Conservation (phyloP, 1,284 basidiomycete genomes). For the Agroathelia rolfsii region DNA sequence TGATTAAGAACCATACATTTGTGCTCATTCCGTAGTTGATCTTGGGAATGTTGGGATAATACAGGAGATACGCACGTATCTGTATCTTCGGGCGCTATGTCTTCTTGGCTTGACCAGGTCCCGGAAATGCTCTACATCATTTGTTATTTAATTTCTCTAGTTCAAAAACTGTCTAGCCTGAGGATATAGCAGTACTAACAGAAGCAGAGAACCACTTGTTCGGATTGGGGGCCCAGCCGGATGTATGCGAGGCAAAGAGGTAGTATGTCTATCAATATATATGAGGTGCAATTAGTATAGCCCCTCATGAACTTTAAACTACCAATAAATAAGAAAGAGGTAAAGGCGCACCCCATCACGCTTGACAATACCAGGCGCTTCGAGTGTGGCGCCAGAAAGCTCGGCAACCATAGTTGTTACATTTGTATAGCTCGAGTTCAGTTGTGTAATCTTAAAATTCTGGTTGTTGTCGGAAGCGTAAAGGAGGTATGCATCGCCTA, state of each 20-base stretch:
- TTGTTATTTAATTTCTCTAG: constrained; percentile 3
- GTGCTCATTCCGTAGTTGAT: too few species aligned
- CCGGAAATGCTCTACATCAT: constrained; percentile 38
- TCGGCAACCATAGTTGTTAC: constrained; percentile 38
- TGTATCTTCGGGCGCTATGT: constrained; percentile 40
- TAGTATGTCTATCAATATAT: constrained; percentile 35
- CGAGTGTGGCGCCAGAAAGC: constrained; percentile 42
- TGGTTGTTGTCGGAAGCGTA: constrained; percentile 62
- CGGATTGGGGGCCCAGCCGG: constrained; percentile 51
- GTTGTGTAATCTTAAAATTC: constrained; percentile 53
- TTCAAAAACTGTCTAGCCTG: neutral
- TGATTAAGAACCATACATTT: too few species aligned
- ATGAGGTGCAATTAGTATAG: too few species aligned
- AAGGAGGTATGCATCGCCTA: constrained; percentile 38
- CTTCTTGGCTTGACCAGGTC: constrained; percentile 45
- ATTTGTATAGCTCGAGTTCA: constrained; percentile 50
- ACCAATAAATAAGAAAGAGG: neutral
- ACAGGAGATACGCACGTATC: too few species aligned
- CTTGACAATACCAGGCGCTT: constrained; percentile 54
- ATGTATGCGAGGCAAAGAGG: constrained; percentile 52
- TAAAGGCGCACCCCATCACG: constrained; percentile 34
- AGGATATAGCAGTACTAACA: constrained; percentile 22
- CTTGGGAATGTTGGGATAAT: too few species aligned
- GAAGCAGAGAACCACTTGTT: constrained; percentile 49
- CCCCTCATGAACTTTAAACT: neutral